These are phyloP conservation scores for Daldinia childiae DNA, from an alignment of 495 filamentous ascomycete species.

Conservation along the genomic window DNA sequence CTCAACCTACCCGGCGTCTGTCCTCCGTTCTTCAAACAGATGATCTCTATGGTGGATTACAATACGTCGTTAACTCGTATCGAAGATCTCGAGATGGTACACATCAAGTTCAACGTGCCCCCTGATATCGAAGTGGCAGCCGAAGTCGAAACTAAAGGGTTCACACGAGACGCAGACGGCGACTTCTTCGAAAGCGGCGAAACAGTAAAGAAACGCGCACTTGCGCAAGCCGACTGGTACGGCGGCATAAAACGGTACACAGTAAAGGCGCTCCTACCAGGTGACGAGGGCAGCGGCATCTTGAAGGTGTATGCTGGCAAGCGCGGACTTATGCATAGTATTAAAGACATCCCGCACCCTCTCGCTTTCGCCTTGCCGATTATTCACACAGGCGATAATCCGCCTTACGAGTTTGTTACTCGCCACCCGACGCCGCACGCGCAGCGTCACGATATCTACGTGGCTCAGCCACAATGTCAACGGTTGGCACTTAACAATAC, in stretches of 20 bases:
- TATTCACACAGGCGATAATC: slow-evolving; percentile 88
- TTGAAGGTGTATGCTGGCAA: slow-evolving; percentile 95
- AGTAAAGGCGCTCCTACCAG: slow-evolving; percentile 88
- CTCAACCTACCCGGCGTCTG: slow-evolving; percentile 85
- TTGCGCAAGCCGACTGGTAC: slow-evolving; percentile 93
- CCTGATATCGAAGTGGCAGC: slow-evolving; percentile 91
- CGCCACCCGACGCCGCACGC: slow-evolving; percentile 97
- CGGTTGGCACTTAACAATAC: slow-evolving; percentile 92
- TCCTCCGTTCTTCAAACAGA: slow-evolving; percentile 87
- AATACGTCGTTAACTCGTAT: slow-evolving; percentile 87
- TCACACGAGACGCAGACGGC: slow-evolving; percentile 83
- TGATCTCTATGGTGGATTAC: slow-evolving; percentile 81
- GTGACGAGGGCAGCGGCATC: slow-evolving; percentile 88
- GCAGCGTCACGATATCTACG: slow-evolving; percentile 94
- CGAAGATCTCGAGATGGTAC: slow-evolving; percentile 91
- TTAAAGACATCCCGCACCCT: slow-evolving; percentile 91
- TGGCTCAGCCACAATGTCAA: slow-evolving; percentile 92
- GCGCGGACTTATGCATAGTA: slow-evolving; percentile 93
- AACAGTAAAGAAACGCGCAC: slow-evolving; percentile 80
- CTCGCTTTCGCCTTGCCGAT: slow-evolving; percentile 92
- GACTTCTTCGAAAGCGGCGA: slow-evolving; percentile 95
- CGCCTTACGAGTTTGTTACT: slow-evolving; percentile 89
- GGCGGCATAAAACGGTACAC: slow-evolving; percentile 87
- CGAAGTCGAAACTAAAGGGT: slow-evolving; percentile 87
- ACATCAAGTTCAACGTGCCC: slow-evolving; percentile 86